A percentile compares a stretch with the other conserved stretches of the same genome.
phyloP scores from a whole-genome alignment of 1,139 yeast genomes.

The Kodamaea suecica region DNA sequence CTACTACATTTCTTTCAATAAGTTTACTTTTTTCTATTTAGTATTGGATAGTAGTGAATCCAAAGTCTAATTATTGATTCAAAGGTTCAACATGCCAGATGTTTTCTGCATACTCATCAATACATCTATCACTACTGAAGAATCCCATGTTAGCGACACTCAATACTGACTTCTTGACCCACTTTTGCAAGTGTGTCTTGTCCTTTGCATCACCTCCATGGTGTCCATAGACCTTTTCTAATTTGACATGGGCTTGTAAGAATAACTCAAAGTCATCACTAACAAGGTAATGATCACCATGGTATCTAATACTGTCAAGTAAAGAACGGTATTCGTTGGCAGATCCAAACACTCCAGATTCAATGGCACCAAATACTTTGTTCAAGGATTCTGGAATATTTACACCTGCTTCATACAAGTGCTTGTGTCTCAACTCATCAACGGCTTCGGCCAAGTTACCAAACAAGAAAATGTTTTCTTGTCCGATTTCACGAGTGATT shows the following conservation, averaged over 20 bases:
- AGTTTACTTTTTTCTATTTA: too few relatives aligned
- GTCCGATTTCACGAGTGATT: conserved; percentile 90
- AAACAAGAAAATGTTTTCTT: conserved; percentile 86
- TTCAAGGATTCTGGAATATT: conserved; percentile 54
- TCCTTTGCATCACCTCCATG: conserved; percentile 41
- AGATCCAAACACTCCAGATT: conserved; percentile 69
- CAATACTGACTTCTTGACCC: conserved; percentile 74
- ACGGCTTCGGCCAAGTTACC: conserved; percentile 90
- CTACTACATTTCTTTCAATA: too few relatives aligned
- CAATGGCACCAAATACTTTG: conserved; percentile 66
- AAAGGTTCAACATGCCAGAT: conserved; percentile 90
- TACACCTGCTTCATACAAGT: conserved; percentile 53
- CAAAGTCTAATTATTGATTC: conserved; percentile 20
- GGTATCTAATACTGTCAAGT: conserved; percentile 63
- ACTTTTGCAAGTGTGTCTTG: conserved; percentile 56
- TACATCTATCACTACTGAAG: conserved; percentile 87
- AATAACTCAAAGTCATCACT: conserved; percentile 87
- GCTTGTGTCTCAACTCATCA: conserved; percentile 77
- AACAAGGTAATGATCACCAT: conserved; percentile 85
- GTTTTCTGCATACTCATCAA: conserved; percentile 87
- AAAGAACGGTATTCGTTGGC: conserved; percentile 65
- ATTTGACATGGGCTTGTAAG: conserved; percentile 72
- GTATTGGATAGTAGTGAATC: too few relatives aligned
- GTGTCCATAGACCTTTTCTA: conserved; percentile 67
- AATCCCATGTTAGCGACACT: conserved; percentile 94